Evolutionary conservation across 495 filamentous ascomycete genomes (phyloP).

Genomic region (Penicillium crystallinum): DNA sequence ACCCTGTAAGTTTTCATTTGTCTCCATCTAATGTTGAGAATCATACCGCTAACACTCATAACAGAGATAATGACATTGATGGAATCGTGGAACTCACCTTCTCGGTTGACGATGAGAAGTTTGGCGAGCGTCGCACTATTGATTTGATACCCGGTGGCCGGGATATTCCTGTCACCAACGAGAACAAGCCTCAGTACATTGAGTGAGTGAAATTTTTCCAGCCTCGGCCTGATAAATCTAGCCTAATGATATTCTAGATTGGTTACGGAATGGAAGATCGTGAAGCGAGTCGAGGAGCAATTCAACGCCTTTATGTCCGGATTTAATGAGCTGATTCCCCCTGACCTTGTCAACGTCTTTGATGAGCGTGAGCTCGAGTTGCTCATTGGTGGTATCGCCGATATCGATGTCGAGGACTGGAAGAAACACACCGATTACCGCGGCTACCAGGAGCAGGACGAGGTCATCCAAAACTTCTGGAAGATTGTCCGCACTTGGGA

Average conservation of each 20-base stretch:
- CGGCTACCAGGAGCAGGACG: conserved; percentile 96
- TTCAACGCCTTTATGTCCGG: conserved; percentile 97
- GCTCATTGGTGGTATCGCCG: conserved; percentile 96
- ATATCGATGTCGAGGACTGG: conserved; percentile 99
- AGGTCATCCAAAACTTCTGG: conserved; percentile 98
- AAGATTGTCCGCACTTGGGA: conserved; percentile 96
- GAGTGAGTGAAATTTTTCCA: conserved; percentile 53
- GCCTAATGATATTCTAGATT: conserved; percentile 43
- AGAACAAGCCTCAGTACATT: conserved; percentile 92
- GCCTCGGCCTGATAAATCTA: neutral
- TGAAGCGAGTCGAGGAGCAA: conserved; percentile 95
- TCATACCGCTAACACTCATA: conserved; percentile 14
- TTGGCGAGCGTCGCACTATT: conserved; percentile 86
- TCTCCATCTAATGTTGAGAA: too few species aligned
- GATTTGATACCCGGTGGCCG: conserved; percentile 87
- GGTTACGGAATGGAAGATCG: conserved; percentile 98
- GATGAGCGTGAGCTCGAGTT: conserved; percentile 96
- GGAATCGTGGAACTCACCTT: conserved; percentile 91
- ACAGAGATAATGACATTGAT: conserved; percentile 86
- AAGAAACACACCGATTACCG: conserved; percentile 99
- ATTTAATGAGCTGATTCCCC: conserved; percentile 95
- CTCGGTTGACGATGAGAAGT: conserved; percentile 93
- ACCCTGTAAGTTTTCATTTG: conserved; percentile 75
- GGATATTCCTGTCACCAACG: conserved; percentile 93
- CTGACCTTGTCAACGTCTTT: conserved; percentile 96